These are phyloP conservation scores for Aspergillus fischeri DNA, from an alignment of 2,329 filamentous ascomycete species.

Conservation along the genomic window DNA sequence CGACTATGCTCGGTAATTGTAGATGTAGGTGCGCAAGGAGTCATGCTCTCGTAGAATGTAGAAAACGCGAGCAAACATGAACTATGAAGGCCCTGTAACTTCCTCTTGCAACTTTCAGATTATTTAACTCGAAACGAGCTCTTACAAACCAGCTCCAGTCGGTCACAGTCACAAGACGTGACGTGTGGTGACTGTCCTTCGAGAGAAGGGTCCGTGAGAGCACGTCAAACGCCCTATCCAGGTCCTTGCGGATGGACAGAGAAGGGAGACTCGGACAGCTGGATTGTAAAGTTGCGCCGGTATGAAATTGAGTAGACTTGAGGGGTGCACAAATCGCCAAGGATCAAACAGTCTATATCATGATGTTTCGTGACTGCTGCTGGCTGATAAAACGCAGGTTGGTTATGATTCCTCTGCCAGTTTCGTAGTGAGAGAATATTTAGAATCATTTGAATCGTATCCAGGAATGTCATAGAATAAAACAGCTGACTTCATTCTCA, in stretches of 20 bases:
- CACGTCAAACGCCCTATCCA: slow-evolving; percentile 8
- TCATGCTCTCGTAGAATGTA: slow-evolving; percentile 41
- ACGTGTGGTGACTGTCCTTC: slow-evolving; percentile 35
- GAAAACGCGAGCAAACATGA: slow-evolving; percentile 36
- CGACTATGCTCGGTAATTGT: not conserved
- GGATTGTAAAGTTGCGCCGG: slow-evolving; percentile 30
- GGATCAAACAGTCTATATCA: not conserved
- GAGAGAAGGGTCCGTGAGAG: slow-evolving; percentile 28
- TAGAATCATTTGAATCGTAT: not conserved
- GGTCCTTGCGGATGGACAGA: not conserved
- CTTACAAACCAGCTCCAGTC: slow-evolving; percentile 38
- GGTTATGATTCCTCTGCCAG: not conserved
- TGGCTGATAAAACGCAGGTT: not conserved
- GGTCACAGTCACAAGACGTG: slow-evolving; percentile 41
- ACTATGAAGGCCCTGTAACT: slow-evolving; percentile 44
- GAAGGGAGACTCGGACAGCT: slow-evolving; percentile 29
- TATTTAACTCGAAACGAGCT: slow-evolving; percentile 11
- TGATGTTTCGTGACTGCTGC: not conserved
- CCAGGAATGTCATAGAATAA: not conserved
- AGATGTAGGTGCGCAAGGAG: slow-evolving; percentile 44
- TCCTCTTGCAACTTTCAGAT: slow-evolving; percentile 34
- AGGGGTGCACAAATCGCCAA: not conserved
- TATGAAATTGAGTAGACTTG: not conserved
- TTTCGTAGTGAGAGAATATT: not conserved
- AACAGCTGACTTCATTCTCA: not conserved